Percentiles rank a stretch among this genome's conserved stretches.
Evolutionary conservation across 2,329 filamentous ascomycete genomes (phyloP).

Genomic region (Penicillium sp.): DNA sequence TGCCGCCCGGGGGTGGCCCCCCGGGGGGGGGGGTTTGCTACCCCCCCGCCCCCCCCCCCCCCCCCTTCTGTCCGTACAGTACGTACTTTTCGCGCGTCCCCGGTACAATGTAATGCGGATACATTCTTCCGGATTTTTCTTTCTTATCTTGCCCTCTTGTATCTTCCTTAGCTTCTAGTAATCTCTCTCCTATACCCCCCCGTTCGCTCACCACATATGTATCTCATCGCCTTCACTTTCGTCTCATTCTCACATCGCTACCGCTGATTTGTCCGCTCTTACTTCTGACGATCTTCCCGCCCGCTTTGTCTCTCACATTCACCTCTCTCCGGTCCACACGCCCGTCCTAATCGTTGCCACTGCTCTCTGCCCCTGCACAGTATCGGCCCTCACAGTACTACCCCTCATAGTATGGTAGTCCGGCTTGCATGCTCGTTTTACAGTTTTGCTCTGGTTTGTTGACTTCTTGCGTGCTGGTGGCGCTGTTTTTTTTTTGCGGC

Average conservation of each 20-base stretch:
- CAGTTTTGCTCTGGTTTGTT: too few species aligned
- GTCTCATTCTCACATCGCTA: neutral
- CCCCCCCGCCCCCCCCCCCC: too few species aligned
- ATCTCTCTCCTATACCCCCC: neutral
- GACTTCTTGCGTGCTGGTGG: too few species aligned
- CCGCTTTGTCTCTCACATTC: neutral
- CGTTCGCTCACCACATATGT: neutral
- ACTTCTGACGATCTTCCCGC: neutral
- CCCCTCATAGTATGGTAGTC: neutral
- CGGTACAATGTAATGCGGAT: constrained; percentile 2
- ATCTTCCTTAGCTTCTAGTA: constrained; percentile 2
- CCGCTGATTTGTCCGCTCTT: neutral
- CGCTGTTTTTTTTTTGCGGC: too few species aligned
- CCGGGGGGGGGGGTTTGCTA: too few species aligned
- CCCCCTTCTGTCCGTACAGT: neutral
- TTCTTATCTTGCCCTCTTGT: neutral
- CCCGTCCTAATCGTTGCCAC: constrained; percentile 13
- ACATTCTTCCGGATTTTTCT: neutral
- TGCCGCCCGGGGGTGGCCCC: too few species aligned
- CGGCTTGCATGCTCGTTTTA: neutral
- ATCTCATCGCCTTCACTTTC: neutral
- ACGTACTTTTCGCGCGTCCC: neutral
- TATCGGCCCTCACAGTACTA: too few species aligned
- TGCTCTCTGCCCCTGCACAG: neutral
- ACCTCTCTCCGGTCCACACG: neutral